These are phyloP conservation scores for Fusarium ambrosium DNA, from an alignment of 2,329 filamentous ascomycete genomes.

Conservation along the genomic window DNA sequence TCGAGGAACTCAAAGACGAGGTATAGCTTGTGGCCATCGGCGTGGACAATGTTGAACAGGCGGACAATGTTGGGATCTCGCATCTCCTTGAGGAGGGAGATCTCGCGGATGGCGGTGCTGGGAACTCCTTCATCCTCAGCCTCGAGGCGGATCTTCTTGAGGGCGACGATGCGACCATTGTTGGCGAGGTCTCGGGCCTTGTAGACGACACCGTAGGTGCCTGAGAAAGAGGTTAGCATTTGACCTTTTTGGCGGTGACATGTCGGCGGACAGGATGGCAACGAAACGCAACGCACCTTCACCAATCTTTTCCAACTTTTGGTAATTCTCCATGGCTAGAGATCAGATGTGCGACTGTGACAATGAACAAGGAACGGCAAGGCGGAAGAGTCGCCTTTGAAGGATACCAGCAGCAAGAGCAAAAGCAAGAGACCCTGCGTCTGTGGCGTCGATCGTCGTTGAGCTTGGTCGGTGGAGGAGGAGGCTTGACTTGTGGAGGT, in stretches of 20 bases:
- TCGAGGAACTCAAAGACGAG: constrained; percentile 94
- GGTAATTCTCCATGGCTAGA: constrained; percentile 87
- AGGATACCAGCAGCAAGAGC: constrained; percentile 18
- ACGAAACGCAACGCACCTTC: constrained; percentile 83
- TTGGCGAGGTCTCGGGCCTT: constrained; percentile 90
- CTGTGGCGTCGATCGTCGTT: constrained; percentile 16
- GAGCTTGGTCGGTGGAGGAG: not conserved
- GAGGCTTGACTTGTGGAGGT: not conserved
- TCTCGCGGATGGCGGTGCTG: constrained; percentile 93
- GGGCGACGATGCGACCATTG: constrained; percentile 85
- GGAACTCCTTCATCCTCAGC: constrained; percentile 95
- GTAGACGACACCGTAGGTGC: constrained; percentile 96
- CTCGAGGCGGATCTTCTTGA: constrained; percentile 96
- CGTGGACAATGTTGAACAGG: constrained; percentile 92
- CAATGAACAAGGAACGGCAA: constrained; percentile 28
- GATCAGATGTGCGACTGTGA: not conserved
- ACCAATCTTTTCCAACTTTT: constrained; percentile 96
- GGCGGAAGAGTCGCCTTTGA: constrained; percentile 19
- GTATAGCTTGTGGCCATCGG: constrained; percentile 94
- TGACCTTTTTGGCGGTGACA: constrained; percentile 5
- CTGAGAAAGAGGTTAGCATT: constrained; percentile 58
- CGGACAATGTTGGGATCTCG: constrained; percentile 90
- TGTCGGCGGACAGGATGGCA: not conserved
- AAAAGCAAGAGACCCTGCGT: constrained; percentile 35
- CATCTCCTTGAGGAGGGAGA: constrained; percentile 95